These are phyloP conservation scores for Iberis amara DNA, from an alignment of 441 rosid genomes.

Conservation along the genomic window DNA sequence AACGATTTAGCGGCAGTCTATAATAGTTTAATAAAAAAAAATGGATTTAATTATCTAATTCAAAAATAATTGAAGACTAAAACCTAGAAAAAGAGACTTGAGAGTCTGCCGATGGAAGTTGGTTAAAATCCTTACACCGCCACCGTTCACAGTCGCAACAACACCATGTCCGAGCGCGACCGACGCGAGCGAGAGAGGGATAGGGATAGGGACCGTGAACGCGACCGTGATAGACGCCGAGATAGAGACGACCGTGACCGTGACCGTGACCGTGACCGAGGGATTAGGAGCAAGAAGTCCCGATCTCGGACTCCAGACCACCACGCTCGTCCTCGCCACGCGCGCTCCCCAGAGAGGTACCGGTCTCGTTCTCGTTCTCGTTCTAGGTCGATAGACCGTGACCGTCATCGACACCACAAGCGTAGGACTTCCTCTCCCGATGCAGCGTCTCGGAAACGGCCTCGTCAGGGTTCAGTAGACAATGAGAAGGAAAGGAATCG, in stretches of 20 bases:
- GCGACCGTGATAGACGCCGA: constrained; percentile 37
- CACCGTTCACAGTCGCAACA: constrained; percentile 7
- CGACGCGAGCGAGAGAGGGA: constrained; percentile 30
- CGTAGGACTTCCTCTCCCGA: constrained; percentile 60
- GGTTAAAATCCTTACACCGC: background rate
- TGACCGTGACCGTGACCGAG: constrained; percentile 40
- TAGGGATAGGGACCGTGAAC: constrained; percentile 1
- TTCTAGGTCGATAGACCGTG: constrained; percentile 49
- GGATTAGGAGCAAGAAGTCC: constrained; percentile 39
- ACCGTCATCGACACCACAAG: constrained; percentile 54
- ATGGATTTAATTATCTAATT: too few relatives aligned
- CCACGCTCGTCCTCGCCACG: constrained; percentile 33
- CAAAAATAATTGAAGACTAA: too few relatives aligned
- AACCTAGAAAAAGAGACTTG: too few relatives aligned
- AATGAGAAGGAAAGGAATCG: constrained; percentile 46
- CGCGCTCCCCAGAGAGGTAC: constrained; percentile 28
- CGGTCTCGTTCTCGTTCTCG: constrained; percentile 52
- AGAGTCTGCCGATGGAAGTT: background rate
- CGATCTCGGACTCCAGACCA: constrained; percentile 57
- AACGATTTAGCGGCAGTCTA: too few relatives aligned
- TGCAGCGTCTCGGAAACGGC: constrained; percentile 55
- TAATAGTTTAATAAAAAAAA: too few relatives aligned
- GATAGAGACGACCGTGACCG: constrained; percentile 40
- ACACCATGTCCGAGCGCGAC: constrained; percentile 48
- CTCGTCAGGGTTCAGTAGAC: constrained; percentile 48